phyloP scores from a whole-genome alignment of 2,329 filamentous ascomycete species.

The Lasiodiplodia gonubiensis region DNA sequence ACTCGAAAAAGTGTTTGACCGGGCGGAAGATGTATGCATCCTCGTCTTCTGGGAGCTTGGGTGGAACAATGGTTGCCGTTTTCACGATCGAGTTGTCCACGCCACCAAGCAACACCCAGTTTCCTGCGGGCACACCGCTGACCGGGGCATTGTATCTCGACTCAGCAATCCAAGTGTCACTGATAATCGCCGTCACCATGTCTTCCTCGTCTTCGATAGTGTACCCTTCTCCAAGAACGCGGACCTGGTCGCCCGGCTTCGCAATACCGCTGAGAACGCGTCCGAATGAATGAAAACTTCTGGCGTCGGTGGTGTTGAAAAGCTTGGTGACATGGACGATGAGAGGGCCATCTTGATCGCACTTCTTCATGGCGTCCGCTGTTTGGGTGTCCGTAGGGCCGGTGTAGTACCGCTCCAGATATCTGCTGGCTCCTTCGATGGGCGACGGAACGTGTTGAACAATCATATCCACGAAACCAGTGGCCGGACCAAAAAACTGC shows the following conservation, averaged over 20 bases:
- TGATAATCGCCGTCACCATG: constrained; percentile 85
- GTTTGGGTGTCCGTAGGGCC: constrained; percentile 84
- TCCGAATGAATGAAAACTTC: constrained; percentile 86
- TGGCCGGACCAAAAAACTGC: constrained; percentile 91
- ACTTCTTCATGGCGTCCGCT: constrained; percentile 78
- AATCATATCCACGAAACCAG: constrained; percentile 95
- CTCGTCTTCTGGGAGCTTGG: constrained; percentile 81
- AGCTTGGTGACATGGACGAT: constrained; percentile 94
- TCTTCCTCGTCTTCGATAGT: constrained; percentile 98
- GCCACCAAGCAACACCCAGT: constrained; percentile 87
- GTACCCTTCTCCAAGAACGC: constrained; percentile 93
- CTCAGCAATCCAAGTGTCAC: constrained; percentile 87
- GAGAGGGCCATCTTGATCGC: constrained; percentile 87
- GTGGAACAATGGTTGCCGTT: constrained; percentile 86
- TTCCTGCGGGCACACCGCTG: constrained; percentile 90
- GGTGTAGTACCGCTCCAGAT: constrained; percentile 88
- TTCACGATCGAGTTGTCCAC: constrained; percentile 99
- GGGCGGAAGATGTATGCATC: constrained; percentile 96
- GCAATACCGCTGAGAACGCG: constrained; percentile 92
- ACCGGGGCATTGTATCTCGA: constrained; percentile 92
- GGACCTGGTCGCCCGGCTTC: constrained; percentile 78
- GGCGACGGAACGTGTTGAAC: constrained; percentile 89
- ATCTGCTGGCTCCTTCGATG: constrained; percentile 73
- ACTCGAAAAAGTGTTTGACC: constrained; percentile 93
- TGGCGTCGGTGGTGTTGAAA: constrained; percentile 89